Evolutionary conservation across 139 green algal genomes (phyloP).

Genomic region (Auxenochlorella protothecoides): DNA sequence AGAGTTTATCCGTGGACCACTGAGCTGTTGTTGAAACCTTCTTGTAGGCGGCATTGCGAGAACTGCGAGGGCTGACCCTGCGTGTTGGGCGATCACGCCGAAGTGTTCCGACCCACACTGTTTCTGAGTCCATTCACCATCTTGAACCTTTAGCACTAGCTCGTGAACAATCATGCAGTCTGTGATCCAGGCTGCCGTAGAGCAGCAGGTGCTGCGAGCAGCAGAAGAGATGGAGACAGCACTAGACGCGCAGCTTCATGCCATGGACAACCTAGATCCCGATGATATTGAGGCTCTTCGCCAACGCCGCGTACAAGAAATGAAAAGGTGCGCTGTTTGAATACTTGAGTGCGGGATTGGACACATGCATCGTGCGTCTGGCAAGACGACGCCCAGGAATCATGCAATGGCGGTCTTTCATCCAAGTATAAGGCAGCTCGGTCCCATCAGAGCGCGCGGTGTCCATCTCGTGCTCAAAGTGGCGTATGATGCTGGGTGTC

Average conservation of each 20-base stretch:
- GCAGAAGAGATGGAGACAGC: slow-evolving; percentile 74
- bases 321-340: slow-evolving; percentile 32
- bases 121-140: background rate
- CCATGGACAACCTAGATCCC: slow-evolving; percentile 79
- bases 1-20: background rate
- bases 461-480: too few species aligned
- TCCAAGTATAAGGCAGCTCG: too few species aligned
- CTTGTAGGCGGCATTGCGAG: background rate
- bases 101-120: too few species aligned
- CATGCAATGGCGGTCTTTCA: too few species aligned
- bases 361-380: too few species aligned
- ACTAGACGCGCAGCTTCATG: slow-evolving; percentile 73
- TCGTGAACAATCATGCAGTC: background rate
- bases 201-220: slow-evolving; percentile 32
- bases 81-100: too few species aligned
- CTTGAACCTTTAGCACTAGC: background rate
- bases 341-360: too few species aligned
- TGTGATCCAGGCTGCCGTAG: slow-evolving; percentile 1
- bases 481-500: too few species aligned
- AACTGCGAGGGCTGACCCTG: too few species aligned
- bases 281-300: slow-evolving; percentile 80
- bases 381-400: too few species aligned
- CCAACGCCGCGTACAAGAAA: slow-evolving; percentile 36
- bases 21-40: background rate
- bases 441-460: too few species aligned